phyloP scores from a whole-genome alignment of 805 yeast species.

The Kazachstania bromeliacearum region DNA sequence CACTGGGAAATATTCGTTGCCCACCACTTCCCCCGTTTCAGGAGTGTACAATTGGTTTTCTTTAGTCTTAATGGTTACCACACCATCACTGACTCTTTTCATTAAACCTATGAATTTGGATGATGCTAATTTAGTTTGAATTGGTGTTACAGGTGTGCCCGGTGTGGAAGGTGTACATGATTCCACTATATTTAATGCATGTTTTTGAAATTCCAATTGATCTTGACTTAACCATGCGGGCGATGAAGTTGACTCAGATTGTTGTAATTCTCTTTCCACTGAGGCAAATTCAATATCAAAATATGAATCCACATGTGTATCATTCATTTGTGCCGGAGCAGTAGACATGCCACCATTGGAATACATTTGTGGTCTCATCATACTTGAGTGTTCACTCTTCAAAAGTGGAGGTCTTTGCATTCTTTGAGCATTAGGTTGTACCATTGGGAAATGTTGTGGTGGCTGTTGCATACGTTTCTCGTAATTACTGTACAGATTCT shows the following conservation, averaged over 20 bases:
- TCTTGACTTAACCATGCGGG: conserved; percentile 11
- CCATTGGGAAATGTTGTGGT: too few species aligned
- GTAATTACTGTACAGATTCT: conserved; percentile 19
- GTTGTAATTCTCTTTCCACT: conserved; percentile 17
- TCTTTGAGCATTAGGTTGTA: neutral
- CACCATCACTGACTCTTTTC: conserved; percentile 26
- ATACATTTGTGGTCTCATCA: too few species aligned
- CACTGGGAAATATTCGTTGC: conserved; percentile 22
- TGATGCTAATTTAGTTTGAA: conserved; percentile 11
- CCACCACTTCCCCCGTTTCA: conserved; percentile 18
- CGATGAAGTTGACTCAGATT: neutral
- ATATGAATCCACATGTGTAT: conserved; percentile 4
- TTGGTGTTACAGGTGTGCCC: conserved; percentile 8
- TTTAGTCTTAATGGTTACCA: conserved; percentile 16
- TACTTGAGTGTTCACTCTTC: too few species aligned
- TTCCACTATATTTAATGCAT: conserved; percentile 21
- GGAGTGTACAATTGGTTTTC: conserved; percentile 18
- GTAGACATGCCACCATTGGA: neutral
- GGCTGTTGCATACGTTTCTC: conserved; percentile 8
- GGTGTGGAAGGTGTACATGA: conserved; percentile 10
- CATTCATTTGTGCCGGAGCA: neutral
- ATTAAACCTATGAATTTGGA: conserved; percentile 26
- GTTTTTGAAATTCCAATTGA: conserved; percentile 18
- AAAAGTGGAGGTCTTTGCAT: neutral
- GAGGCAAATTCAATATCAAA: conserved; percentile 18